Evolutionary conservation across 1,139 yeast species (phyloP), one percentile per base, ranked within the genome.

Genomic region (Yamadazyma blattariae): DNA sequence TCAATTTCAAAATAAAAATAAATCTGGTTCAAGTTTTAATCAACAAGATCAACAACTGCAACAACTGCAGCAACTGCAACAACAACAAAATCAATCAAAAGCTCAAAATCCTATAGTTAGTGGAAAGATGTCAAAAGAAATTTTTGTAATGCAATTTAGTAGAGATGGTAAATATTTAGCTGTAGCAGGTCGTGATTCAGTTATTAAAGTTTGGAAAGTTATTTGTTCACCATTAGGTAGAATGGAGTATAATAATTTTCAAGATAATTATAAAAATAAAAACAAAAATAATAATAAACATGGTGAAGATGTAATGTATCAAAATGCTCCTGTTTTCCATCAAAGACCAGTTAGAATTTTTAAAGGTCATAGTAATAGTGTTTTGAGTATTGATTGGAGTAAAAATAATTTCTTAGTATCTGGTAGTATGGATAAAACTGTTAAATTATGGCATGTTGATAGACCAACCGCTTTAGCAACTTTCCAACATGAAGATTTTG

Each of bases 351-450:
- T 71, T 11, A 67, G 77, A 21, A 71, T 73, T 14, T 83, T 79
- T 42, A 60, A 56, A 31, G 95, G 88, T 18, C 97, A 90, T 56
- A 60, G 74, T 1, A 75, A 76, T 32, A 84, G 87, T 42, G 71
- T 90, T 18, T 59, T 88, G 24, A 78, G 86, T 9, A 54, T 90
- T 28, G 87, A 87, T 49, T 90, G 97, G 97, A 83, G 95, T 38
- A 84, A 83, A 47, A 89, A 89, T 59, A 83, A 82, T 51, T 90
- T 90, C 45, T 57, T 90, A 22, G 55, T 89, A 1, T 73, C 95
- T 1, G 83, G 95, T 3, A 83, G 95, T 7, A 86, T 86, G 85
- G 97, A 90, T 59, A 76, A 78, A 45, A 82, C 95, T 0, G 95
- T 81, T 1, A 74, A 77, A 41, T 61, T 90, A 32, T 90, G 97